phyloP scores from a whole-genome alignment of 1,284 basidiomycete genomes.

The Ustilago loliicola region DNA sequence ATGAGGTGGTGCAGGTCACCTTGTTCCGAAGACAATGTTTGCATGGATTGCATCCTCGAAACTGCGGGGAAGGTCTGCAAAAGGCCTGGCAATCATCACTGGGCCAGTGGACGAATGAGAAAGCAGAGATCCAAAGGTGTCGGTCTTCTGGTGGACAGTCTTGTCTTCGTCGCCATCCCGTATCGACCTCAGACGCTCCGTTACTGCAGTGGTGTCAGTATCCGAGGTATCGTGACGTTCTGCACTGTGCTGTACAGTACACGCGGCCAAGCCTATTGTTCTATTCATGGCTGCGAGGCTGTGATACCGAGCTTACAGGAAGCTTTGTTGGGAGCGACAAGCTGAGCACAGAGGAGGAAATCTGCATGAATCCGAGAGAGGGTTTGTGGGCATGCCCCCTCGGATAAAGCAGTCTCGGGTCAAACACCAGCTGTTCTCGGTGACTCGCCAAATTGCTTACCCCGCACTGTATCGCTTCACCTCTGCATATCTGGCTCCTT shows the following conservation, averaged over 20 bases:
- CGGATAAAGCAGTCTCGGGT: slow-evolving; percentile 17
- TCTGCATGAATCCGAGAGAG: slow-evolving; percentile 3
- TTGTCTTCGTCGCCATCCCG: not conserved
- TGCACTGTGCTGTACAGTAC: not conserved
- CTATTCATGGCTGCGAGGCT: not conserved
- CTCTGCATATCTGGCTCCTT: not conserved
- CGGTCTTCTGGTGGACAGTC: not conserved
- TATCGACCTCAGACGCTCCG: not conserved
- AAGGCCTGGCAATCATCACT: not conserved
- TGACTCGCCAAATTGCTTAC: slow-evolving; percentile 20
- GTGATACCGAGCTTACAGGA: not conserved
- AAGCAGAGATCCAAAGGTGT: not conserved
- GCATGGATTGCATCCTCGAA: not conserved
- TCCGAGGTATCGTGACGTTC: not conserved
- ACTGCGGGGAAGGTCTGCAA: slow-evolving; percentile 7
- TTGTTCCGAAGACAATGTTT: not conserved
- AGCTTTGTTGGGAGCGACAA: not conserved
- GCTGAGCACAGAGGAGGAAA: not conserved
- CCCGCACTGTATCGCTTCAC: slow-evolving; percentile 6
- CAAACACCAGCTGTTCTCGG: not conserved
- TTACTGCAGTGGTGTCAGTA: not conserved
- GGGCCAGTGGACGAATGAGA: slow-evolving; percentile 5
- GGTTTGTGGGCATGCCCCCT: slow-evolving; percentile 1
- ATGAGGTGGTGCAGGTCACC: not conserved
- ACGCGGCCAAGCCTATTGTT: not conserved